Base-by-base conservation (phyloP, 805 yeast genomes). In the Peterozyma xylosa region DNA sequence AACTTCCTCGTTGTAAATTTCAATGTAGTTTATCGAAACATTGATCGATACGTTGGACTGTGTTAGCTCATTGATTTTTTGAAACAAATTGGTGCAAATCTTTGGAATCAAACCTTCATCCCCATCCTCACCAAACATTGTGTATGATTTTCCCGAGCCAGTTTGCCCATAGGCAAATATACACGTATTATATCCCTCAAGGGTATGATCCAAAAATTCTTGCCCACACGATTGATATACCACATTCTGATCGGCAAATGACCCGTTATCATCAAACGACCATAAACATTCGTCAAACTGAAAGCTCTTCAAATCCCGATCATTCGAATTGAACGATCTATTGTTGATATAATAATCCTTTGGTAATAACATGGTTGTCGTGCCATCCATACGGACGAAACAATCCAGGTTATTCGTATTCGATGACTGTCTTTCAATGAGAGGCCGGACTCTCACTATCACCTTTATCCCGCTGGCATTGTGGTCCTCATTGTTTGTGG, bases 131-230 rank as follows among this genome's bases (percentile, higher is more conserved):
- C 86, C 85, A 63, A 86, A 75, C 93, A 86, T 86, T 1, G 95
- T 87, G 60, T 76, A 81, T 0, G 95, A 80, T 55, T 86, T 86
- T 1, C 96, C 96, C 0, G 93, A 74, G 1, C 86, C 90, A 0
- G 95, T 87, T 58, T 87, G 95, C 5, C 96, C 96, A 62, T 89
- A 89, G 63, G 68, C 49, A 30, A 54, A 43, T 6, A 62, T 56
- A 2, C 68, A 57, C 4, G 60, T 59, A 14, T 66, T 63, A n/a
- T 62, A 60, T 2, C 95, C 95, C 49, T 74, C 75, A 42, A 84
- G 57, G 3, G 86, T 69, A 65, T 79, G 87, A 27, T 73, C 69
- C 7, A 86, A 61, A 45, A 82, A 66, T 36, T 78, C 80, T 10
- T 68, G 66, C 0, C 90, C 95, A 14, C 79, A 67, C 11, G 63